Conservation (phyloP, 805 yeast species). For the Candida ulmi region DNA sequence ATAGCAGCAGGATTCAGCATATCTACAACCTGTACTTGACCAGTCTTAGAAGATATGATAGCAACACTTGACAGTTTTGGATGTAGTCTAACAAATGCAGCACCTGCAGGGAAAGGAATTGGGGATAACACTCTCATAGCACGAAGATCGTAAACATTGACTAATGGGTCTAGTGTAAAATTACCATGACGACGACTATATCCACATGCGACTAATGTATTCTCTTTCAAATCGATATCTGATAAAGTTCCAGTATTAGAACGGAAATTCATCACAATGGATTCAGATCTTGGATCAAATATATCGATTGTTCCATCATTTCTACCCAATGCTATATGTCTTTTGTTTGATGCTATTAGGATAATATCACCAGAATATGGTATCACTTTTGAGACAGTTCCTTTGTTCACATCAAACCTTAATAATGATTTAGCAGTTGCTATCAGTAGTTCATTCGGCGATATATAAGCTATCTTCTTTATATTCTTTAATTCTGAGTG, state of each 20-base stretch:
- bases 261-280: constrained; percentile 45
- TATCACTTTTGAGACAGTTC: constrained; percentile 28
- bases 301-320: constrained; percentile 58
- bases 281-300: constrained; percentile 48
- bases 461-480: constrained; percentile 23
- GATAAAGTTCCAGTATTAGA: constrained; percentile 60
- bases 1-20: constrained; percentile 70
- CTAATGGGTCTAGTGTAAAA: constrained; percentile 67
- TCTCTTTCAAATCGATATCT: constrained; percentile 60
- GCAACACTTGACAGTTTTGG: constrained; percentile 80
- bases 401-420: constrained; percentile 37
- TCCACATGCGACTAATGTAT: constrained; percentile 75
- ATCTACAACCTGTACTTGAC: constrained; percentile 84
- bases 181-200: constrained; percentile 59
- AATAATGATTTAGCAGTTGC: constrained; percentile 37
- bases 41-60: constrained; percentile 65
- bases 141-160: constrained; percentile 75
- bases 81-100: constrained; percentile 76
- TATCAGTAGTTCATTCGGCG: constrained; percentile 39
- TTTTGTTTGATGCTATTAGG: constrained; percentile 43
- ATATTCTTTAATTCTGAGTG: constrained; percentile 29
- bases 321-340: constrained; percentile 53
- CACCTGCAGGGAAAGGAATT: constrained; percentile 85
- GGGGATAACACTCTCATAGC: constrained; percentile 70
- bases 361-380: constrained; percentile 41